Base-by-base conservation (phyloP, 192 early-diverging fungal genomes). In the Backusella circina region DNA sequence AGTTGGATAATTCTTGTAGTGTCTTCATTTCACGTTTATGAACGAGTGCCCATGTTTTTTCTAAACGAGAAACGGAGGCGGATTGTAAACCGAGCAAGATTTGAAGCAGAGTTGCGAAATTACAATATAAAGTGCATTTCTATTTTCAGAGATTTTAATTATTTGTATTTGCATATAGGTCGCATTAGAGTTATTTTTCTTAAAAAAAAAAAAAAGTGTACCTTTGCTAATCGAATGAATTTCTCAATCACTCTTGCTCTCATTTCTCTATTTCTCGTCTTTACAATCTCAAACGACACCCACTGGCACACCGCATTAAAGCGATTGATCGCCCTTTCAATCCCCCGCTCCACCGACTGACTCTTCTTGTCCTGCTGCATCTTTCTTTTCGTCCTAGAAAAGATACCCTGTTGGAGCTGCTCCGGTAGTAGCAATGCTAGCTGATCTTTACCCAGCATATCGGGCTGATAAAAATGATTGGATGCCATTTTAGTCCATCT, bases 161-260 rank as follows among this genome's bases (percentile, higher is more conserved):
- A 69, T 72, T 66, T n/a, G 61, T 1, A 41, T 9, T 6, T 38
- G 16, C n/a, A n/a, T 21, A 5, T 65, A 26, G 9, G n/a, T n/a
- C n/a, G n/a, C n/a, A n/a, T n/a, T n/a, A n/a, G n/a, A n/a, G n/a
- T n/a, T n/a, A n/a, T n/a, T n/a, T n/a, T n/a, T n/a, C n/a, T n/a
- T n/a, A n/a, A n/a, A n/a, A n/a, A n/a, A n/a, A n/a, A n/a, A n/a
- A n/a, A n/a, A n/a, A n/a, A 0, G 41, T 71, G 71, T 79, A 86
- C 87, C 50, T 88, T 83, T 2, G 90, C 90, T 21, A 91, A 80
- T 28, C 87, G 79, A 70, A 91, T 91, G 38, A 90, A 89, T 39
- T 90, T 89, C 72, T 90, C 89, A 36, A 91, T 82, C 0, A 90
- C 85, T 41, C 77, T 80, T 28, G 84, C 87, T 44, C 90, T 77